A percentile compares a stretch with the other conserved stretches of the same genome.
Evolutionary conservation across 495 filamentous ascomycete species (phyloP).

Genomic region (Podospora didyma): DNA sequence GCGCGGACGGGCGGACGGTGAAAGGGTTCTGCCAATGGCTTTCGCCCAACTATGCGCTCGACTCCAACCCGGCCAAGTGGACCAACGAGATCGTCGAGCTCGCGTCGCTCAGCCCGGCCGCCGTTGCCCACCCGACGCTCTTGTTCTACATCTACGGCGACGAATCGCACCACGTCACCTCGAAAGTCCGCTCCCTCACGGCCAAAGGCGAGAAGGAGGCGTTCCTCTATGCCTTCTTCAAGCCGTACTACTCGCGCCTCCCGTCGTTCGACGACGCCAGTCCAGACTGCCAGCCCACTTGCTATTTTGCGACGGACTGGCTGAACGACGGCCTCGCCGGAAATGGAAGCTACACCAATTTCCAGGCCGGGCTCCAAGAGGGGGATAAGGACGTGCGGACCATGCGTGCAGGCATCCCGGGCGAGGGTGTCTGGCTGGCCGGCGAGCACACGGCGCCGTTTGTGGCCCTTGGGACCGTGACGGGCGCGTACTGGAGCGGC

Average conservation of each 20-base stretch:
- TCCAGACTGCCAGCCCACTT: slow-evolving; percentile 58
- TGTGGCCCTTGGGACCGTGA: slow-evolving; percentile 78
- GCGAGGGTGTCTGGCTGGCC: slow-evolving; percentile 79
- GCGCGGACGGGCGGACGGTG: slow-evolving; percentile 23
- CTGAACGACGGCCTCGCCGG: slow-evolving; percentile 77
- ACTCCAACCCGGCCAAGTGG: slow-evolving; percentile 63
- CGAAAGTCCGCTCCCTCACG: slow-evolving; percentile 34
- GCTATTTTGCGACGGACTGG: slow-evolving; percentile 73
- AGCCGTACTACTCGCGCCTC: slow-evolving; percentile 72
- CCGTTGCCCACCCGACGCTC: slow-evolving; percentile 73
- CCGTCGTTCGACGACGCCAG: slow-evolving; percentile 55
- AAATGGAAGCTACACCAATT: slow-evolving; percentile 87
- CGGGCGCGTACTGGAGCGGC: slow-evolving; percentile 90
- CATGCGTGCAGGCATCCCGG: slow-evolving; percentile 66
- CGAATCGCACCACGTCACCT: slow-evolving; percentile 45
- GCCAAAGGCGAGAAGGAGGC: slow-evolving; percentile 30
- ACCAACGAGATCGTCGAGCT: slow-evolving; percentile 79
- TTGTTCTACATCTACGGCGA: slow-evolving; percentile 87
- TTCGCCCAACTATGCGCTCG: slow-evolving; percentile 56
- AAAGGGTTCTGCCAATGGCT: slow-evolving; percentile 66
- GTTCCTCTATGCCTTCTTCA: slow-evolving; percentile 58
- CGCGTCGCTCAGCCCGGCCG: slow-evolving; percentile 55
- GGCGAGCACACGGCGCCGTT: slow-evolving; percentile 94
- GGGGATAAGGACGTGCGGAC: slow-evolving; percentile 69
- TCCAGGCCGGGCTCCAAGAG: slow-evolving; percentile 71